These are phyloP conservation scores for Boletus rubescentipes DNA, from an alignment of 768 basidiomycete species.

Conservation along the genomic window DNA sequence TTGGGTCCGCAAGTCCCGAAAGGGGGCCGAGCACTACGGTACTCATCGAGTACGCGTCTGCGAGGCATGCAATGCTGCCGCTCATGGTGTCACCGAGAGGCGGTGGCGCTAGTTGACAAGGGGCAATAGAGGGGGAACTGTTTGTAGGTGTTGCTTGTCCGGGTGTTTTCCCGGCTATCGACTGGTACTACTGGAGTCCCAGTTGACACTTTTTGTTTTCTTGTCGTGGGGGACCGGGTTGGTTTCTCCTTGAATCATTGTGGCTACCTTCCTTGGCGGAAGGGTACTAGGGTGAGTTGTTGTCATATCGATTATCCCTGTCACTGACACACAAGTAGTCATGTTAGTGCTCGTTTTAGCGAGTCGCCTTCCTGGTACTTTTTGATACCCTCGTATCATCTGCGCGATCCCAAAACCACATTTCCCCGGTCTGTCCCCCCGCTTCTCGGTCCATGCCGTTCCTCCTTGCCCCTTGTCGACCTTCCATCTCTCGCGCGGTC, in stretches of 20 bases:
- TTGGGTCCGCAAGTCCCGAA: slow-evolving; percentile 39
- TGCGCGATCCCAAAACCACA: neutral
- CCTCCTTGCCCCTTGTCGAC: neutral
- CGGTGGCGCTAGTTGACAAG: slow-evolving; percentile 24
- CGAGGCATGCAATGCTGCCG: slow-evolving; percentile 34
- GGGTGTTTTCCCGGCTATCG: neutral
- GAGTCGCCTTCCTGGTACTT: neutral
- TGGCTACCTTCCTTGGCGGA: slow-evolving; percentile 1
- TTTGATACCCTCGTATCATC: neutral
- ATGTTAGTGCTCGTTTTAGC: neutral
- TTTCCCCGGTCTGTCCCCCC: neutral
- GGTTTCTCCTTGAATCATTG: neutral
- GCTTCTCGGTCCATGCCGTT: neutral
- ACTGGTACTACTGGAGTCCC: neutral
- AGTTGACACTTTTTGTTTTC: neutral
- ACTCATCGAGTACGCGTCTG: slow-evolving; percentile 33
- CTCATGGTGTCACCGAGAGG: slow-evolving; percentile 23
- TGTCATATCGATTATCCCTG: neutral
- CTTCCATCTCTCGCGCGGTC: neutral
- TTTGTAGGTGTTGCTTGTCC: slow-evolving; percentile 6
- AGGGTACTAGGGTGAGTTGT: slow-evolving; percentile 4
- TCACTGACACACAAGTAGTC: neutral
- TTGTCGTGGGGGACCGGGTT: neutral
- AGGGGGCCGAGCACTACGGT: slow-evolving; percentile 15
- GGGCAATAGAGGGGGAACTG: neutral